These are phyloP conservation scores for Chlorokybus atmophyticus DNA, from an alignment of 139 green algal species.

Conservation along the genomic window DNA sequence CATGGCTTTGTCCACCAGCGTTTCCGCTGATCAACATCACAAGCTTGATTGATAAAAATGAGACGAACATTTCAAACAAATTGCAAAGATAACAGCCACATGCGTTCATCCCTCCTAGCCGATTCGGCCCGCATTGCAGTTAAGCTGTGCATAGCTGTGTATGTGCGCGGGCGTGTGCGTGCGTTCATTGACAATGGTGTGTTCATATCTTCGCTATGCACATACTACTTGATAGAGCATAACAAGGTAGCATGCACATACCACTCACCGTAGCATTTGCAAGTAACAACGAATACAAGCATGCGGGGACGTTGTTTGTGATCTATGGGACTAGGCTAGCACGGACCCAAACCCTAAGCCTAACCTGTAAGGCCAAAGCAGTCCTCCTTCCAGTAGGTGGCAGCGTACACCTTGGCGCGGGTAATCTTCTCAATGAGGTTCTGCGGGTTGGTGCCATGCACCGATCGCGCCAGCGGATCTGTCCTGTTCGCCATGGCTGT, in stretches of 20 bases:
- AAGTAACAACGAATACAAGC: not conserved
- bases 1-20: slow-evolving; percentile 87
- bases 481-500: slow-evolving; percentile 33
- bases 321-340: not conserved
- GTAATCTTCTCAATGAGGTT: slow-evolving; percentile 34
- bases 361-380: slow-evolving; percentile 78
- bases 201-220: not conserved
- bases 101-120: too few relatives aligned
- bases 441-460: slow-evolving; percentile 32
- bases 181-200: not conserved
- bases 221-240: not conserved
- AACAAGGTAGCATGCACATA: not conserved
- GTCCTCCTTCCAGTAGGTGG: slow-evolving; percentile 92
- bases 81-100: not conserved
- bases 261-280: not conserved
- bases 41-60: not conserved
- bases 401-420: slow-evolving; percentile 66
- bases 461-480: slow-evolving; percentile 14
- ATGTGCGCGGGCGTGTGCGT: not conserved
- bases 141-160: too few relatives aligned
- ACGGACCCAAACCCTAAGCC: not conserved
- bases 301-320: not conserved
- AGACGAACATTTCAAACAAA: not conserved
- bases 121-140: too few relatives aligned
- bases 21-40: slow-evolving; percentile 47